These are phyloP conservation scores for Bonia amplexicaulis DNA, from an alignment of 176 grass and related monocot genomes.

Conservation along the genomic window DNA sequence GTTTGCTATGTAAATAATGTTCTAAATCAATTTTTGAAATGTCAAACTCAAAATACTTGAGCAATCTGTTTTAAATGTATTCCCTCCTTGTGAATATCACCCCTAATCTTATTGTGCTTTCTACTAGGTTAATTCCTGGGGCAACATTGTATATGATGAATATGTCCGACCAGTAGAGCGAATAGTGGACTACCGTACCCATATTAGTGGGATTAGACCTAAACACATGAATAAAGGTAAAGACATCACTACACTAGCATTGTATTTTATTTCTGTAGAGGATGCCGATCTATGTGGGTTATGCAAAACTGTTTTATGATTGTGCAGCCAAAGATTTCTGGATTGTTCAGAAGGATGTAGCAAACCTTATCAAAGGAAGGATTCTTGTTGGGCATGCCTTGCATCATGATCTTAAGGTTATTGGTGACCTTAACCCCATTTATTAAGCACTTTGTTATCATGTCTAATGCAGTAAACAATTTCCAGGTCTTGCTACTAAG, in stretches of 20 bases:
- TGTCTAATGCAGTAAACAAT: constrained; percentile 22
- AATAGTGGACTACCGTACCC: constrained; percentile 80
- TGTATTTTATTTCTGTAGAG: constrained; percentile 1
- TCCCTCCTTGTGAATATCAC: not conserved
- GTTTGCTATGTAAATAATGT: not conserved
- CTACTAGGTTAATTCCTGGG: constrained; percentile 78
- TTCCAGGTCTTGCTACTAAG: constrained; percentile 69
- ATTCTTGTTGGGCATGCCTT: constrained; percentile 93
- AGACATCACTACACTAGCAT: not conserved
- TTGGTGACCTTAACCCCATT: not conserved
- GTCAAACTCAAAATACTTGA: not conserved
- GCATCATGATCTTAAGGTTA: constrained; percentile 95
- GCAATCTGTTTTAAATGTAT: not conserved
- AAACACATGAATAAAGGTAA: constrained; percentile 93
- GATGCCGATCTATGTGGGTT: not conserved
- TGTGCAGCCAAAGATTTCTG: constrained; percentile 78
- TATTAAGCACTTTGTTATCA: constrained; percentile 9
- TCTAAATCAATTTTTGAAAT: not conserved
- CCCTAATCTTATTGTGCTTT: constrained; percentile 19
- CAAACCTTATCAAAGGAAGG: constrained; percentile 80
- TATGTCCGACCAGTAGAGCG: constrained; percentile 69
- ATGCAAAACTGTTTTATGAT: constrained; percentile 25
- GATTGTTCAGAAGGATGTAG: constrained; percentile 60
- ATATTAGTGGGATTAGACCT: constrained; percentile 88
- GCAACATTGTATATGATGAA: constrained; percentile 78